phyloP scores from a whole-genome alignment of 2,329 filamentous ascomycete species.

The Aspergillus ibericus region DNA sequence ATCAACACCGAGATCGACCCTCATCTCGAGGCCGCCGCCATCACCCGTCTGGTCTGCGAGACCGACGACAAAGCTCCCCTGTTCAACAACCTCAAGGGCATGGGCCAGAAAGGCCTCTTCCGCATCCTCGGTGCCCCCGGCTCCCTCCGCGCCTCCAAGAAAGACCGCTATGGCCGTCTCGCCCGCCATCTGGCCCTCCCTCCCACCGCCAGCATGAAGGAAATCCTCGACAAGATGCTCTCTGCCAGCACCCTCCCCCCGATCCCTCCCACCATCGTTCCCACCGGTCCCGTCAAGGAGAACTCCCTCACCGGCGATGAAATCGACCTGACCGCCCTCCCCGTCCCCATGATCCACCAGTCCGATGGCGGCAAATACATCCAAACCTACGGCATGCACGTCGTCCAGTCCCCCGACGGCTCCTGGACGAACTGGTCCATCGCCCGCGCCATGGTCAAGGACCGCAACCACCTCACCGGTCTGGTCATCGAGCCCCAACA shows the following conservation, averaged over 20 bases:
- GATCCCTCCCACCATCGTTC: slow-evolving; percentile 35
- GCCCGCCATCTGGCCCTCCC: slow-evolving; percentile 46
- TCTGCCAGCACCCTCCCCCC: slow-evolving; percentile 34
- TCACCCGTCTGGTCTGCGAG: slow-evolving; percentile 49
- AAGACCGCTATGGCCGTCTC: slow-evolving; percentile 43
- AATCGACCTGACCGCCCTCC: slow-evolving; percentile 47
- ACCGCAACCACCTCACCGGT: slow-evolving; percentile 43
- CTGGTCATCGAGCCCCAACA: slow-evolving; percentile 50
- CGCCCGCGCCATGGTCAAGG: slow-evolving; percentile 49
- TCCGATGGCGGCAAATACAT: slow-evolving; percentile 53
- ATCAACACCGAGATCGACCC: slow-evolving; percentile 46
- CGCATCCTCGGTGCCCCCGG: slow-evolving; percentile 50
- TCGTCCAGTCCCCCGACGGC: slow-evolving; percentile 48
- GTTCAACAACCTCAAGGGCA: slow-evolving; percentile 54
- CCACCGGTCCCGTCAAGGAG: slow-evolving; percentile 48
- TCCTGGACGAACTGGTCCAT: slow-evolving; percentile 48
- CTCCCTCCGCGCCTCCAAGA: slow-evolving; percentile 34
- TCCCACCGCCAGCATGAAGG: slow-evolving; percentile 36
- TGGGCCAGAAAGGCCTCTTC: slow-evolving; percentile 45
- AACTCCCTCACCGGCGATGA: slow-evolving; percentile 38
- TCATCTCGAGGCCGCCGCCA: slow-evolving; percentile 50
- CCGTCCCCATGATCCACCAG: slow-evolving; percentile 46
- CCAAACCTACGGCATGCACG: slow-evolving; percentile 53
- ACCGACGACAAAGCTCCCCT: slow-evolving; percentile 50
- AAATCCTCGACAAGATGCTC: slow-evolving; percentile 47